Conservation (phyloP, 2,329 filamentous ascomycete species). For the Mycosphaerella arachidis region DNA sequence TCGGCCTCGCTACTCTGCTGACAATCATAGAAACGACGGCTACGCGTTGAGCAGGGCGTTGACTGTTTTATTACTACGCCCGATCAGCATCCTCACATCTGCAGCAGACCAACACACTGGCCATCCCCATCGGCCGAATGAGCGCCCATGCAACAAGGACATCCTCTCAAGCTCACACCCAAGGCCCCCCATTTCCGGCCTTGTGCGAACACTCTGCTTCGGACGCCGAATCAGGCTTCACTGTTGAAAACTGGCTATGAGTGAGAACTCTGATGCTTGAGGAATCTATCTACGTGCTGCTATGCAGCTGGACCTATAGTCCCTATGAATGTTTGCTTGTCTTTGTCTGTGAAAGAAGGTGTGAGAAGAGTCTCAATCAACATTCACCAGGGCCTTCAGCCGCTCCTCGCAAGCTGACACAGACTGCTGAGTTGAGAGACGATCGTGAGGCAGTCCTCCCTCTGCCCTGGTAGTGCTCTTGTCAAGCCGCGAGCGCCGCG, state of each 20-base stretch:
- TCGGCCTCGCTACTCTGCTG: not conserved
- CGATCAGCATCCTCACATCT: not conserved
- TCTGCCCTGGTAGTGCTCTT: not conserved
- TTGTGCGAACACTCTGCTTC: not conserved
- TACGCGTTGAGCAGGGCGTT: not conserved
- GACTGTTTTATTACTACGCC: not conserved
- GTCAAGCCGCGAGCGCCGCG: not conserved
- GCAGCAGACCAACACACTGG: not conserved
- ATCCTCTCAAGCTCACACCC: not conserved
- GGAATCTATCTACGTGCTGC: too few relatives aligned
- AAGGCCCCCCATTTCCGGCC: not conserved
- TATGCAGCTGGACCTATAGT: too few relatives aligned
- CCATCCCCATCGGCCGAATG: not conserved
- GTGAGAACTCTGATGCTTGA: too few relatives aligned
- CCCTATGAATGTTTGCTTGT: too few relatives aligned
- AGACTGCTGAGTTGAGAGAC: not conserved
- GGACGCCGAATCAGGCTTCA: not conserved
- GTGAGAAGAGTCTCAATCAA: constrained; percentile 11
- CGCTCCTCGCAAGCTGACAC: not conserved
- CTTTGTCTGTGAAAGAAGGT: too few relatives aligned
- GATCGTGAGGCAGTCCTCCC: not conserved
- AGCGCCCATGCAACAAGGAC: not conserved
- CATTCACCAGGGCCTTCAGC: not conserved
- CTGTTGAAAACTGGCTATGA: constrained; percentile 20
- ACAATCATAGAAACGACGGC: not conserved